phyloP scores from a whole-genome alignment of 768 basidiomycete species.

The Cubamyces sp. region DNA sequence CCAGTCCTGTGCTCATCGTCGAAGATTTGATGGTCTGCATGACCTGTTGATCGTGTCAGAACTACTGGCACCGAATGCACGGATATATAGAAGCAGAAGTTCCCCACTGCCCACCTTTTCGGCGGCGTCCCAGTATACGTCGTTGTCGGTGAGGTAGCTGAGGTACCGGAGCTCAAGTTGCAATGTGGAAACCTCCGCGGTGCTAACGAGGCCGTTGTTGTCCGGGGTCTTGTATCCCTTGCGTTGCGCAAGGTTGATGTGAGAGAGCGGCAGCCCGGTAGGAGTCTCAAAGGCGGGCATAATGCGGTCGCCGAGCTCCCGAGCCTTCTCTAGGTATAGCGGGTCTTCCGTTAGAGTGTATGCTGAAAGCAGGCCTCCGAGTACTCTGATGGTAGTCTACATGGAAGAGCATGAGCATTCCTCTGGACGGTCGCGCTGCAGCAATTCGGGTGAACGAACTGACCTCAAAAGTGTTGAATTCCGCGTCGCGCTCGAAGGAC shows the following conservation, averaged over 20 bases:
- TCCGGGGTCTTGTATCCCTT: slow-evolving; percentile 64
- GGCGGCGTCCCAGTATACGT: slow-evolving; percentile 78
- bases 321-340: slow-evolving; percentile 75
- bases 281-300: slow-evolving; percentile 82
- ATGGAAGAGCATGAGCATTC: slow-evolving; percentile 7
- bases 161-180: slow-evolving; percentile 93
- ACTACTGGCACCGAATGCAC: not conserved
- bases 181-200: slow-evolving; percentile 86
- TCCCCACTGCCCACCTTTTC: slow-evolving; percentile 60
- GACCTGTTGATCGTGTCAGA: slow-evolving; percentile 41
- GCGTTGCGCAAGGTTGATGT: slow-evolving; percentile 69
- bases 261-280: slow-evolving; percentile 79
- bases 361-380: slow-evolving; percentile 89
- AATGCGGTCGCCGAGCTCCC: slow-evolving; percentile 86
- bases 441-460: slow-evolving; percentile 24
- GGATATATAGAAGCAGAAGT: not conserved
- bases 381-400: slow-evolving; percentile 89
- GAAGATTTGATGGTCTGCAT: slow-evolving; percentile 73
- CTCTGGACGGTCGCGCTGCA: not conserved
- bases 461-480: slow-evolving; percentile 92
- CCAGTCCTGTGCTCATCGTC: slow-evolving; percentile 70
- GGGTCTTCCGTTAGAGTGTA: slow-evolving; percentile 76
- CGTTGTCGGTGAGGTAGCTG: slow-evolving; percentile 75
- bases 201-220: slow-evolving; percentile 66
- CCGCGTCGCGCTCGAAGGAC: slow-evolving; percentile 74